A percentile compares a stretch with the other conserved stretches of the same genome.
phyloP scores from a whole-genome alignment of 192 early-diverging fungal species.

The Coemansia sp. region DNA sequence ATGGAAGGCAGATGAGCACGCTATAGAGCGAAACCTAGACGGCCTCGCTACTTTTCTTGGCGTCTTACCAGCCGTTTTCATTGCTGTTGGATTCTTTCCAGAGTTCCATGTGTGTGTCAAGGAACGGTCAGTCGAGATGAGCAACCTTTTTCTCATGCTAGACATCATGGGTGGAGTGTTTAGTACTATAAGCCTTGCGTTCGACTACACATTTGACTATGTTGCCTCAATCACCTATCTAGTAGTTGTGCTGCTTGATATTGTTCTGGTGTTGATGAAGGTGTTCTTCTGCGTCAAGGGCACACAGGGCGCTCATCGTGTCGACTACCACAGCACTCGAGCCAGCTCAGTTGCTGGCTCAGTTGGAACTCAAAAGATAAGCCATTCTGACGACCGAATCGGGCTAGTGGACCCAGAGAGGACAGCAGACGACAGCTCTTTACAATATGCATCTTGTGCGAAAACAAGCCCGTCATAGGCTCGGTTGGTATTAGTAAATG shows the following conservation, averaged over 20 bases:
- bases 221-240: constrained; percentile 51
- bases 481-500: background rate
- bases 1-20: constrained; percentile 36
- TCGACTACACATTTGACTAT: constrained; percentile 51
- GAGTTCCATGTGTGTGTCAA: constrained; percentile 51
- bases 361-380: background rate
- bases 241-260: constrained; percentile 43
- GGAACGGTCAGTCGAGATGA: constrained; percentile 49
- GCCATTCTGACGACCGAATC: background rate
- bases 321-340: background rate
- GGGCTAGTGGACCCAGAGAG: background rate
- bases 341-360: background rate
- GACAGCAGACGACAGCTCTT: background rate
- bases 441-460: background rate
- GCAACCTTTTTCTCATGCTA: constrained; percentile 44
- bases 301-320: constrained; percentile 20
- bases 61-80: constrained; percentile 43
- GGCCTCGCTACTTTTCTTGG: constrained; percentile 33
- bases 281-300: constrained; percentile 32
- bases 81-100: constrained; percentile 49
- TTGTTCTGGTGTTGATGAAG: constrained; percentile 45
- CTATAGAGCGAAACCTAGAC: constrained; percentile 21
- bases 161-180: constrained; percentile 46
- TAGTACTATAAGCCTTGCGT: constrained; percentile 48
- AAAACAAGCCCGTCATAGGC: background rate